Base-by-base conservation (phyloP, 2,329 filamentous ascomycete species). In the Harringtonia lauricola region DNA sequence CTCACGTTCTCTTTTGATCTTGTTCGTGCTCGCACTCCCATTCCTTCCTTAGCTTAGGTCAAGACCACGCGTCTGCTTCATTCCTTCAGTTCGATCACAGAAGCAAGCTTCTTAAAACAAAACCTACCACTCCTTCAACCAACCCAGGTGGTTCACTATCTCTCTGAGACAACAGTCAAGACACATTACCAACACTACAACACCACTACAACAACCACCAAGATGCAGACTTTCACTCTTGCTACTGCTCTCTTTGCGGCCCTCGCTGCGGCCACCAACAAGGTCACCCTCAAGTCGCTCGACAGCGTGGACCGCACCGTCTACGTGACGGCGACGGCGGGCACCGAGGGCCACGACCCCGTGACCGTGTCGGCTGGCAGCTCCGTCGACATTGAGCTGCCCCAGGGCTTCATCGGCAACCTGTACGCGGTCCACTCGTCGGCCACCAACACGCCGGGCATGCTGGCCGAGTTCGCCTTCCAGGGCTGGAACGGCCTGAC, bases 251-350 rank as follows among this genome's bases (percentile, higher is more conserved):
- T 46, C 9, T 41, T 49, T 7, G 66, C 65, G 46, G 59, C 65
- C 48, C 26, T 33, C 41, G 66, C 59, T 53, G 57, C 56, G 43
- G 72, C 70, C 46, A 58, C 55, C 56, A 71, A 69, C 59, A 60
- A 61, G 30, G 61, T 81, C 54, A 75, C 71, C 51, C 79, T 81
- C 63, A 54, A 70, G 60, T 78, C 73, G 52, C 70, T 77, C 41
- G 78, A 81, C 57, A 53, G 59, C 46, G 62, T 60, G 29, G 56
- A 60, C 46, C 70, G 73, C 57, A 69, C 64, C 39, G 53, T 78
- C 58, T 52, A 67, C 61, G 74, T 76, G 61, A 74, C 70, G 26
- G 52, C 64, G 52, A 69, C 59, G 55, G 53, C 57, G 0, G 66
- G 65, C 41, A 53, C 54, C 19, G 34, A 51, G n/a, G 29, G 55